Evolutionary conservation across 306 rosid genomes (phyloP).

Genomic region (Bauhinia variegata): DNA sequence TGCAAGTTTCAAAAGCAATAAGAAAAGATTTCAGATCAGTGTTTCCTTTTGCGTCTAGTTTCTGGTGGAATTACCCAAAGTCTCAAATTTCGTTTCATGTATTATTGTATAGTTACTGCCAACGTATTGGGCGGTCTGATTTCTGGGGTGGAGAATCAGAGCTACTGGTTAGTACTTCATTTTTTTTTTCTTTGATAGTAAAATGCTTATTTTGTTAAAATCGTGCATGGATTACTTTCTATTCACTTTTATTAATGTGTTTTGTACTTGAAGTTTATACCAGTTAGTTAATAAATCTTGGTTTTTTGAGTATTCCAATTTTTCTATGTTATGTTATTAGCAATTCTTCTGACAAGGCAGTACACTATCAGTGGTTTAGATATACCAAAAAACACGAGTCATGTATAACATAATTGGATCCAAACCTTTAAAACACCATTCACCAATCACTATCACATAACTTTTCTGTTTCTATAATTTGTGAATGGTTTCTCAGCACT

Average conservation of each 20-base stretch:
- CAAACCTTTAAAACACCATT: conserved; percentile 1
- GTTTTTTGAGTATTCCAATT: not conserved
- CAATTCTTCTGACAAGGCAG: no score
- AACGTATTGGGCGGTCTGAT: conserved; percentile 72
- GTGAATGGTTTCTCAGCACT: not conserved
- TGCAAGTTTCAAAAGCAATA: conserved; percentile 5
- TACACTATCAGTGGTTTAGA: no score
- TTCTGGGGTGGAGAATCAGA: conserved; percentile 99
- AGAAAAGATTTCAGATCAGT: conserved; percentile 28
- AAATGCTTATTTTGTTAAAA: conserved; percentile 18
- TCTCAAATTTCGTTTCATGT: conserved; percentile 23
- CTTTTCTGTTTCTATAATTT: not conserved
- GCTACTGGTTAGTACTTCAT: conserved; percentile 70
- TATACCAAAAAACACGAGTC: no score
- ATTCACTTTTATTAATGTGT: conserved; percentile 8
- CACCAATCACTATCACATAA: conserved; percentile 4
- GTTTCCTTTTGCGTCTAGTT: not conserved
- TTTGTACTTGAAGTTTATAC: not conserved
- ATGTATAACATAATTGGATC: no score
- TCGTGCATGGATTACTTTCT: conserved; percentile 1
- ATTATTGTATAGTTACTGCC: conserved; percentile 71
- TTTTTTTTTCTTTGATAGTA: not conserved
- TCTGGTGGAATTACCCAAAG: conserved; percentile 3
- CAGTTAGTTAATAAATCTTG: conserved; percentile 2
- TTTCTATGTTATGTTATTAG: not conserved